Conservation (phyloP, 2,329 filamentous ascomycete genomes). For the Scytalidium lignicola region DNA sequence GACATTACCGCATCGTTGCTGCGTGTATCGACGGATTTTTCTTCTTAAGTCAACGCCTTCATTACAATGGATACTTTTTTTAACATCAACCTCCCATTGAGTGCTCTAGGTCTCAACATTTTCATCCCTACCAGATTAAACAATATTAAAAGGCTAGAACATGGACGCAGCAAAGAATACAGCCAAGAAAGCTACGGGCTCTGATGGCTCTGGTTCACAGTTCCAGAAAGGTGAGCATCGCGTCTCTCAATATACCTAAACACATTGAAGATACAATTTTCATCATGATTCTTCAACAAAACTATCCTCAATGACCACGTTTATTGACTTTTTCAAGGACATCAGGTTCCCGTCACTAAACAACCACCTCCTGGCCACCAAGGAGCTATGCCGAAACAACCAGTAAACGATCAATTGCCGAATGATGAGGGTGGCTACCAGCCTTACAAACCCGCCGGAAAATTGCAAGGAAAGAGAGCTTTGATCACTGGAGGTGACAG, state of each 20-base stretch:
- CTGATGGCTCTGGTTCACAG: conserved; percentile 21
- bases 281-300: too few species aligned
- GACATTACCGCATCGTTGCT: too few species aligned
- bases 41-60: too few species aligned
- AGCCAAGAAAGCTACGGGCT: conserved; percentile 19
- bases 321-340: too few species aligned
- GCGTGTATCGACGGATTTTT: too few species aligned
- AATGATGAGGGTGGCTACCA: conserved; percentile 62
- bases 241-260: not conserved
- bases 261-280: too few species aligned
- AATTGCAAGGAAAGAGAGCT: conserved; percentile 69
- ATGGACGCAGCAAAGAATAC: conserved; percentile 27
- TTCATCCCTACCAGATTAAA: too few species aligned
- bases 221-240: conserved; percentile 27
- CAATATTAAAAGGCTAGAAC: not conserved
- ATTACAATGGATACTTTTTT: too few species aligned
- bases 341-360: conserved; percentile 47
- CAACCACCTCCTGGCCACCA: conserved; percentile 47
- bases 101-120: too few species aligned
- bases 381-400: conserved; percentile 46
- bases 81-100: too few species aligned
- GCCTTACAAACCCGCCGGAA: conserved; percentile 69
- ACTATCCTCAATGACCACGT: too few species aligned
- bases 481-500: conserved; percentile 78
- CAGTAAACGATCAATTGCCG: conserved; percentile 61